A percentile compares a stretch with the other conserved stretches of the same genome.
Evolutionary conservation across 768 basidiomycete species (phyloP).

Genomic region (Galerina sulciceps): DNA sequence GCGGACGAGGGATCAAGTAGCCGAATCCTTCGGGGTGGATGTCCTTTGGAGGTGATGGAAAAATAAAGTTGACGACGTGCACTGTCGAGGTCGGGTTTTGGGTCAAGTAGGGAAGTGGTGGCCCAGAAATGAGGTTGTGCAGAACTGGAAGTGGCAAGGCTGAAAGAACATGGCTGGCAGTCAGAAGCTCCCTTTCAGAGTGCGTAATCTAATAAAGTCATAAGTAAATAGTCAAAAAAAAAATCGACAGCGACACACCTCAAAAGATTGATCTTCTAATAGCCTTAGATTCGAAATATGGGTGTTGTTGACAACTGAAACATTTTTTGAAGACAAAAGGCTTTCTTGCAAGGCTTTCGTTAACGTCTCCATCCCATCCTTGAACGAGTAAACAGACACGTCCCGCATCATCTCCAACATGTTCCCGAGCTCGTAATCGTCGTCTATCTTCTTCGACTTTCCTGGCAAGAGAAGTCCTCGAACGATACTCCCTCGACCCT

Average conservation of each 20-base stretch:
- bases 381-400: constrained; percentile 83
- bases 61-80: constrained; percentile 85
- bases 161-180: constrained; percentile 74
- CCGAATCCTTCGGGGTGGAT: constrained; percentile 91
- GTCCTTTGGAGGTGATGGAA: constrained; percentile 49
- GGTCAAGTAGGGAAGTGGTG: constrained; percentile 63
- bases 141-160: constrained; percentile 68
- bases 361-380: constrained; percentile 74
- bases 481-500: constrained; percentile 72
- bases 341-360: constrained; percentile 55
- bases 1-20: constrained; percentile 87
- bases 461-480: constrained; percentile 50
- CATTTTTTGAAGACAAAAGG: constrained; percentile 54
- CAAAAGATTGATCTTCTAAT: constrained; percentile 39
- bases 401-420: constrained; percentile 50
- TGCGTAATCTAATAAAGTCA: constrained; percentile 17
- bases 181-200: constrained; percentile 22
- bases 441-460: constrained; percentile 15
- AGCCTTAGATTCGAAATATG: constrained; percentile 38
- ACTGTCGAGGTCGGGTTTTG: constrained; percentile 78
- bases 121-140: constrained; percentile 38
- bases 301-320: constrained; percentile 55
- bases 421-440: constrained; percentile 45
- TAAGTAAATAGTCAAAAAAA: constrained; percentile 4
- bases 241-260: constrained; percentile 38